These are phyloP conservation scores for Amphicarpaea edgeworthii DNA, from an alignment of 306 rosid species.

Conservation along the genomic window DNA sequence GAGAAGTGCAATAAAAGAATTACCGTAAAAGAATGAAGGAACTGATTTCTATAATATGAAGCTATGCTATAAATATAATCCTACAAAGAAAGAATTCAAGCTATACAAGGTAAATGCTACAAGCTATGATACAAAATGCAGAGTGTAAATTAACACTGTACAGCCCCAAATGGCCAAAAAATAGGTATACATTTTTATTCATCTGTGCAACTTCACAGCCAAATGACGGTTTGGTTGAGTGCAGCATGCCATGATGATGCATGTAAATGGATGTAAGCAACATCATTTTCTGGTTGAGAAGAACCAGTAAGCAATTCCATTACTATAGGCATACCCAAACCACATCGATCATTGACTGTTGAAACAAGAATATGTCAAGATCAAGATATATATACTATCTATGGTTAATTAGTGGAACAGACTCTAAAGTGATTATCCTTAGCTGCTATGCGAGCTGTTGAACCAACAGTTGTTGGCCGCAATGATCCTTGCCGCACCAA, in stretches of 20 bases:
- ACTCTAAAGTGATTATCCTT: conserved; percentile 49
- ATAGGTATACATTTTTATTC: conserved; percentile 37
- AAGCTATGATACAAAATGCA: conserved; percentile 43
- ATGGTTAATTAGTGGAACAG: conserved; percentile 40
- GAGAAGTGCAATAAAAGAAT: conserved; percentile 19
- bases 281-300: conserved; percentile 28
- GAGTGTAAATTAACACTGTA: conserved; percentile 32
- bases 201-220: conserved; percentile 40
- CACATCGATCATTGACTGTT: conserved; percentile 31
- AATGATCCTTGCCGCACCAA: conserved; percentile 64
- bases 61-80: conserved; percentile 39
- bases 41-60: conserved; percentile 30
- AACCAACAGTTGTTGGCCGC: conserved; percentile 64
- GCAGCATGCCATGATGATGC: conserved; percentile 46
- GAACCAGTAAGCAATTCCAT: not conserved
- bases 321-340: conserved; percentile 2
- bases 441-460: conserved; percentile 85
- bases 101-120: conserved; percentile 42
- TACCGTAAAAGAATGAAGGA: not conserved
- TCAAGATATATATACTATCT: conserved; percentile 44
- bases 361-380: conserved; percentile 34
- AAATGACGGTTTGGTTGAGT: conserved; percentile 42
- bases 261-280: conserved; percentile 34
- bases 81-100: conserved; percentile 52
- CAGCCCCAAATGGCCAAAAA: conserved; percentile 43